Percentiles rank a stretch among this genome's conserved stretches.
Conservation (phyloP, 225 moss, liverwort and hornwort species). For the Sphagnum tenellum region DNA sequence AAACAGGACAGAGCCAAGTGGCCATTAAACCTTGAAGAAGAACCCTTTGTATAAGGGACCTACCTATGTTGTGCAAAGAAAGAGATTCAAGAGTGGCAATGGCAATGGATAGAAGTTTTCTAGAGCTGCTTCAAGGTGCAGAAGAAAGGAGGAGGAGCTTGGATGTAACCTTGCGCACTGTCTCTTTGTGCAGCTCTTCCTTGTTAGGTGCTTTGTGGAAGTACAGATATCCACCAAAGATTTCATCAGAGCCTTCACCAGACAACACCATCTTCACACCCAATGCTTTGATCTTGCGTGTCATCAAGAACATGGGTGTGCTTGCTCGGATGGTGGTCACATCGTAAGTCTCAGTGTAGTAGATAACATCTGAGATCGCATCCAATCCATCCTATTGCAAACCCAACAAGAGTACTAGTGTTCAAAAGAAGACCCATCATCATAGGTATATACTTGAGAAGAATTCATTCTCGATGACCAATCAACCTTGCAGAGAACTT, state of each 20-base stretch:
- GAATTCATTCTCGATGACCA: no score
- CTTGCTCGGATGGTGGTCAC: conserved; percentile 80
- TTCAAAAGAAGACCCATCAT: no score
- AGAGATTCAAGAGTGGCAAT: neutral
- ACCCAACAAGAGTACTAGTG: no score
- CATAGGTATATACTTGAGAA: no score
- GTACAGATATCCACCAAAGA: conserved; percentile 86
- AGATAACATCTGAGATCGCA: conserved; percentile 71
- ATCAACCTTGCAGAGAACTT: no score
- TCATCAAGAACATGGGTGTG: conserved; percentile 90
- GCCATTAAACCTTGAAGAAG: no score
- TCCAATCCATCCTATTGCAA: conserved; percentile 46
- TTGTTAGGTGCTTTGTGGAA: conserved; percentile 93
- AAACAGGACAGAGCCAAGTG: neutral
- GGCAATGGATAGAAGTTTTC: neutral
- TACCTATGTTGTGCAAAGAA: neutral
- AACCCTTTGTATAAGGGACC: neutral
- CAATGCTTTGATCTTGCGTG: conserved; percentile 80
- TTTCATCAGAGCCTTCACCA: conserved; percentile 82
- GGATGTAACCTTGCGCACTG: conserved; percentile 44
- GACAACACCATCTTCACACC: conserved; percentile 93
- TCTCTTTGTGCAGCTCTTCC: conserved; percentile 71
- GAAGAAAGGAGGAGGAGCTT: neutral
- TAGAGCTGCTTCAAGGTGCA: neutral
- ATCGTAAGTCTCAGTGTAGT: conserved; percentile 82